Percentiles rank a stretch among this genome's conserved stretches.
Evolutionary conservation across 352 stramenopile species (phyloP).

Genomic region (Phytophthora pistaciae): DNA sequence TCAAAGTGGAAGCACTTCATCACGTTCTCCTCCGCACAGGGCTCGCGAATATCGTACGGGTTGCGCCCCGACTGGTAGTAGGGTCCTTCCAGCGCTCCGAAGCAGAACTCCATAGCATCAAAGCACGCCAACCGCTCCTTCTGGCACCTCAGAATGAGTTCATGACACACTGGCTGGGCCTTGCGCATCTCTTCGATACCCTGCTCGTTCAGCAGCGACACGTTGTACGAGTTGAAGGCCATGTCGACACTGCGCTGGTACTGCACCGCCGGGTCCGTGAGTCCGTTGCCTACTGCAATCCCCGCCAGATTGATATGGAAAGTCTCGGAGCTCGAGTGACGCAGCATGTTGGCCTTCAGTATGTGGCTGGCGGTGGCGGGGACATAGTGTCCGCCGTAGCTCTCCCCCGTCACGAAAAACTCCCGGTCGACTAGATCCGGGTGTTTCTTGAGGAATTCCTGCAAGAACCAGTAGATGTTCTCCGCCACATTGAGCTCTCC

Average conservation of each 20-base stretch:
- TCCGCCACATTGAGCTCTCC: slow-evolving; percentile 67
- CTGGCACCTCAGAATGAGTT: slow-evolving; percentile 67
- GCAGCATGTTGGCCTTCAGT: slow-evolving; percentile 48
- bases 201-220: slow-evolving; percentile 57
- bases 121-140: slow-evolving; percentile 46
- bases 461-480: slow-evolving; percentile 81
- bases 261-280: slow-evolving; percentile 74
- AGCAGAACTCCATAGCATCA: slow-evolving; percentile 69
- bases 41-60: slow-evolving; percentile 77
- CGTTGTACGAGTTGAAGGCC: slow-evolving; percentile 77
- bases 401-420: slow-evolving; percentile 76
- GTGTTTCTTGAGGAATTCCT: slow-evolving; percentile 70
- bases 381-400: slow-evolving; percentile 76
- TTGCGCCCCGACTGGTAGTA: slow-evolving; percentile 65
- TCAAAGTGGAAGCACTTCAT: slow-evolving; percentile 80
- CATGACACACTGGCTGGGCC: slow-evolving; percentile 61
- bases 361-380: slow-evolving; percentile 66
- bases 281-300: slow-evolving; percentile 79
- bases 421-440: slow-evolving; percentile 51
- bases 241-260: slow-evolving; percentile 78
- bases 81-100: slow-evolving; percentile 56
- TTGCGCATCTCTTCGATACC: slow-evolving; percentile 60
- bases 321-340: slow-evolving; percentile 27
- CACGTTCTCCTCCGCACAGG: slow-evolving; percentile 56
- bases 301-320: slow-evolving; percentile 58